These are phyloP conservation scores for Nectriaceae sp. DNA, from an alignment of 2,329 filamentous ascomycete species.

Conservation along the genomic window DNA sequence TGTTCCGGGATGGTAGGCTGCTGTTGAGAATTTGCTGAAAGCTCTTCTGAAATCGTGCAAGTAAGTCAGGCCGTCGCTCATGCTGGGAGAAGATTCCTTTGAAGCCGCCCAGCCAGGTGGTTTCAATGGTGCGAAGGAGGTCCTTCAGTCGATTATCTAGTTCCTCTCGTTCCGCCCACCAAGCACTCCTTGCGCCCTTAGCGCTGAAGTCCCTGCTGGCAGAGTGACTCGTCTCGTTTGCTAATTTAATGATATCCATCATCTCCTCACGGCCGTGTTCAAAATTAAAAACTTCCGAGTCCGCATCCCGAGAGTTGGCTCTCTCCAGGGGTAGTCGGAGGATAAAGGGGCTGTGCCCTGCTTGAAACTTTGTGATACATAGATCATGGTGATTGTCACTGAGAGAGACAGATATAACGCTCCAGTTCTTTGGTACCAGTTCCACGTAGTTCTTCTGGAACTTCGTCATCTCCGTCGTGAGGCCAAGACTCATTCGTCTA, in stretches of 20 bases:
- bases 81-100: conserved; percentile 88
- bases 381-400: conserved; percentile 83
- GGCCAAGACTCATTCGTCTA: conserved; percentile 47
- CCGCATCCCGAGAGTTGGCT: conserved; percentile 77
- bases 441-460: conserved; percentile 85
- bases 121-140: conserved; percentile 83
- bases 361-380: conserved; percentile 82
- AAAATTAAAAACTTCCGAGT: conserved; percentile 80
- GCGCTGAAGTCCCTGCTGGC: conserved; percentile 66
- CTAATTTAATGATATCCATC: conserved; percentile 75
- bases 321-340: conserved; percentile 83
- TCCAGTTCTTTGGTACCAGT: conserved; percentile 81
- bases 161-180: conserved; percentile 86
- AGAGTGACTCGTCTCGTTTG: conserved; percentile 81
- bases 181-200: conserved; percentile 75
- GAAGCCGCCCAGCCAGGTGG: conserved; percentile 94
- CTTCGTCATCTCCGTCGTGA: conserved; percentile 54
- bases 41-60: conserved; percentile 74
- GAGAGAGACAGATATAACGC: conserved; percentile 79
- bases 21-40: conserved; percentile 81
- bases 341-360: conserved; percentile 77
- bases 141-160: conserved; percentile 77
- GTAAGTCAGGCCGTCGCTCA: conserved; percentile 58
- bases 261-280: conserved; percentile 78
- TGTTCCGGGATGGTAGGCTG: conserved; percentile 80